Evolutionary conservation across 148 eudicot species (phyloP), one percentile per base, ranked within the genome.

Genomic region (Camellia granthamiana): DNA sequence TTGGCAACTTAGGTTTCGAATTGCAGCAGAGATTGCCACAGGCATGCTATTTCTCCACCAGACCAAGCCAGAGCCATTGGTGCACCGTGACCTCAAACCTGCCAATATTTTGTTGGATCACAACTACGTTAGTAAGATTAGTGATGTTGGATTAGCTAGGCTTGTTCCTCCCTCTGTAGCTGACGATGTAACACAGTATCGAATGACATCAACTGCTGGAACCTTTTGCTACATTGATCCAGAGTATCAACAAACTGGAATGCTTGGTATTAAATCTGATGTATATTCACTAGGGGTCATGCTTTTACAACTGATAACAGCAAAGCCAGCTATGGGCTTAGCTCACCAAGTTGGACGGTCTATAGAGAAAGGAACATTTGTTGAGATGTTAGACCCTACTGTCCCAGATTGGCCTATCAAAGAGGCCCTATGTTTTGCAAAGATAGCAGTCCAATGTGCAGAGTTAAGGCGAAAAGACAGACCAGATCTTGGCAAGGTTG

Each of bases 221-320:
- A 92, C 95, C 4, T 90, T 90, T 42, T 88, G 93, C 76, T 92
- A 92, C 82, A 92, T 90, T 38, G 95, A 90, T 77, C 95, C 93
- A 0, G 95, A 92, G 81, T 91, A 91, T 79, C 95, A 91, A 71
- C 92, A 88, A 67, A 91, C 93, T 0, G 95, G 93, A 9, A 87
- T 88, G 91, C 87, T 91, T 42, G 91, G 92, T 42, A 84, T 87
- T 12, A 91, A 90, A 81, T 91, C 95, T 13, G 95, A 91, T 65
- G 85, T 91, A 2, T 91, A 88, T 71, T 91, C 95, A 1, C 78
- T 91, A 7, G 93, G 95, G 46, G 68, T 92, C 7, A 84, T 90
- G 87, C 89, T 90, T 78, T 79, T 92, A 13, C 95, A 92, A 69
- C 63, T 92, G 52, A 70, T 92, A 58, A 92, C 95, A 1, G 93